phyloP scores from a whole-genome alignment of 306 rosid species.

The Spatholobus suberectus region DNA sequence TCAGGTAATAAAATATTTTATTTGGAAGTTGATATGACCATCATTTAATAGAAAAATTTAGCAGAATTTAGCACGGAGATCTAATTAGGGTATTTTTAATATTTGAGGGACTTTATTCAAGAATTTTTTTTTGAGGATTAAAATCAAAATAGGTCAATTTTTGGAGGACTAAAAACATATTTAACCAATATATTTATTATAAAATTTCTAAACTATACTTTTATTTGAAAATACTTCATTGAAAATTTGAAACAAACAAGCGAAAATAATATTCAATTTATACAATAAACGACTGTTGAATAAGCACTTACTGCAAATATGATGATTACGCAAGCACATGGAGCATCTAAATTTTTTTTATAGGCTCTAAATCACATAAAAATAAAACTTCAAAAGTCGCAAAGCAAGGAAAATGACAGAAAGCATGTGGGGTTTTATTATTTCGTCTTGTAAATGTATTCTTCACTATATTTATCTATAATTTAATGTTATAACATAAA shows the following conservation, averaged over 20 bases:
- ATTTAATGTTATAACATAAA: background rate
- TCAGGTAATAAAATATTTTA: no score
- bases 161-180: no score
- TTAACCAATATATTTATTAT: no score
- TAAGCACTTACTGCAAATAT: background rate
- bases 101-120: no score
- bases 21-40: no score
- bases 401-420: background rate
- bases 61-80: no score
- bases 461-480: background rate
- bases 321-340: background rate
- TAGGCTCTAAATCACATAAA: background rate
- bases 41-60: no score
- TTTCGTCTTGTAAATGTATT: constrained; percentile 16
- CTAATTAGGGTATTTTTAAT: no score
- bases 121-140: no score
- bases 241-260: background rate
- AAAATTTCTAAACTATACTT: background rate
- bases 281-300: background rate
- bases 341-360: no score
- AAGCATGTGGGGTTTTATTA: constrained; percentile 37
- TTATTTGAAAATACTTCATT: background rate
- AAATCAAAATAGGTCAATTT: no score
- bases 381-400: background rate
- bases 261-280: background rate